Conservation (phyloP, 805 yeast genomes). For the Millerozyma miso region DNA sequence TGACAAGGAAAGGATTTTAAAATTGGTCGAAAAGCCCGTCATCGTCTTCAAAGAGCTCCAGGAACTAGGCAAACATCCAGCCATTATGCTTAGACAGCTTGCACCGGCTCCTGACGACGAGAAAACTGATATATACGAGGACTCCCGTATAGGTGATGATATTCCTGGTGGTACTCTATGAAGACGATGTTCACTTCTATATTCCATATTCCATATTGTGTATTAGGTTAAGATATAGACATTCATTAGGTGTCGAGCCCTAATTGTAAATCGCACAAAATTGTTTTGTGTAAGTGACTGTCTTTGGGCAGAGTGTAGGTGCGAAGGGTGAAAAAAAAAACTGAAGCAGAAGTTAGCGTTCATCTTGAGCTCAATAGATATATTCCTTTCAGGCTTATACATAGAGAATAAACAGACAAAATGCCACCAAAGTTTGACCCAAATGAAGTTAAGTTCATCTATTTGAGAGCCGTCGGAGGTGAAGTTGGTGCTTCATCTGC, state of each 20-base stretch:
- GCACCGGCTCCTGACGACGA: conserved; percentile 39
- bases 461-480: conserved; percentile 99
- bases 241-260: conserved; percentile 17
- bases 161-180: conserved; percentile 43
- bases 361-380: not conserved
- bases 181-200: not conserved
- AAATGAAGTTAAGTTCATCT: conserved; percentile 94
- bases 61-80: conserved; percentile 83
- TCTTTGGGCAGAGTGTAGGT: conserved; percentile 3
- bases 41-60: conserved; percentile 77
- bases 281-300: conserved; percentile 4
- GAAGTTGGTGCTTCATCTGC: conserved; percentile 99
- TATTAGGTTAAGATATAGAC: not conserved
- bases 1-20: conserved; percentile 80
- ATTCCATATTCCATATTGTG: not conserved
- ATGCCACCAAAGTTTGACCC: conserved; percentile 99
- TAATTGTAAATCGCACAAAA: conserved; percentile 3
- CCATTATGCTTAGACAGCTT: conserved; percentile 84
- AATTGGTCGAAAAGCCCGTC: conserved; percentile 85
- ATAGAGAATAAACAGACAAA: conserved; percentile 17
- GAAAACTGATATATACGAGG: conserved; percentile 27
- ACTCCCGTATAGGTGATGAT: conserved; percentile 38
- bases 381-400: conserved; percentile 5
- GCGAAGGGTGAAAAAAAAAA: conserved; percentile 10
- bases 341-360: conserved; percentile 7